Conservation (phyloP, 139 green algal genomes). For the Volvox reticuliferus region DNA sequence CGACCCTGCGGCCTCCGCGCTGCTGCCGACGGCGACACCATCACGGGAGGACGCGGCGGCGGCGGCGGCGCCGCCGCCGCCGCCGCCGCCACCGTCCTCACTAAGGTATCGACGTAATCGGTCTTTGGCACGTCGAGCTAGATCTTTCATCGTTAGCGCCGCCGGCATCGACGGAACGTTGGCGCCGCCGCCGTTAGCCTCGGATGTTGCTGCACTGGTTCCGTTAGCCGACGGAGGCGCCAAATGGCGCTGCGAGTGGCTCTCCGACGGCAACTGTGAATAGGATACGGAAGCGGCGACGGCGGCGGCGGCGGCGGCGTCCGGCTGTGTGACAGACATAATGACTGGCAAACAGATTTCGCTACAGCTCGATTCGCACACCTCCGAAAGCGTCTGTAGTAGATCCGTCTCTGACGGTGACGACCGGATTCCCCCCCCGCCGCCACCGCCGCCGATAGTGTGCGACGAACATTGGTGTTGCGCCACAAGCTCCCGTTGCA, state of each 20-base stretch:
- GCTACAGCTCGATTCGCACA: not conserved
- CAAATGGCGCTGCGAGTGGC: not conserved
- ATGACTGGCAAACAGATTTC: not conserved
- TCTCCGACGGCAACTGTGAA: not conserved
- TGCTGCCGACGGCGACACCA: not conserved
- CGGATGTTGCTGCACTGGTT: not conserved
- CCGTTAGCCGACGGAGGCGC: not conserved
- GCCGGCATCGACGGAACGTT: not conserved
- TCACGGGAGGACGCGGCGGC: not conserved
- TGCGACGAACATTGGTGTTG: not conserved
- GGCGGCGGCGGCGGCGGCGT: not conserved
- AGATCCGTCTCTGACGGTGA: not conserved
- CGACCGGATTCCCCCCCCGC: not conserved
- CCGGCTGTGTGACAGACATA: not conserved
- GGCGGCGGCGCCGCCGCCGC: not conserved
- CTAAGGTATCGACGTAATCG: slow-evolving; percentile 5
- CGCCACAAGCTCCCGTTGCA: slow-evolving; percentile 16
- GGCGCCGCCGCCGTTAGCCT: not conserved
- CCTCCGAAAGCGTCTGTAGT: not conserved
- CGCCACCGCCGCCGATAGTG: not conserved
- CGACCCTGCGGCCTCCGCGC: not conserved
- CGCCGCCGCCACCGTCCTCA: not conserved
- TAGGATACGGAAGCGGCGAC: not conserved
- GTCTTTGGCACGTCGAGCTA: not conserved
- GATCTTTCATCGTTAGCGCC: not conserved